Base-by-base conservation (phyloP, 352 stramenopile species). In the Phytophthora litchii region DNA sequence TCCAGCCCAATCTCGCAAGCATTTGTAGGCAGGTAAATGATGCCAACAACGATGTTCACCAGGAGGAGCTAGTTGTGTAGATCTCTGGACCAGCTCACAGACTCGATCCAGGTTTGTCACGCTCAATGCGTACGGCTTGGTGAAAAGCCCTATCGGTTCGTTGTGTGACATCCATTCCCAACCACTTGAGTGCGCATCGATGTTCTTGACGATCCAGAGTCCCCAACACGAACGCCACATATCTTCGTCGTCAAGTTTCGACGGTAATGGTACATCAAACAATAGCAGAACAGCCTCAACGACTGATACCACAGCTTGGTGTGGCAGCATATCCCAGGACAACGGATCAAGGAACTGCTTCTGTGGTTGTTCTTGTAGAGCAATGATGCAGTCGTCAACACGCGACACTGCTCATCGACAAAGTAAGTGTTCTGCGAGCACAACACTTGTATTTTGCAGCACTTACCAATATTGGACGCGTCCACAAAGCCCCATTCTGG, bases 181-280 rank as follows among this genome's bases (percentile, higher is more conserved):
- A 7, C 79, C 78, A 25, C 68, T 53, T 2, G 72, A 72, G 58
- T 91, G 81, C 14, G 78, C 48, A 12, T 91, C 78, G 44, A 91
- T 82, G 60, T 91, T 91, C 62, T 89, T 91, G 54, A 89, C 77
- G 16, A 91, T 82, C 81, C 81, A 91, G 0, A 87, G 61, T 8
- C 65, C 77, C 81, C 81, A 91, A 56, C 70, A 65, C 0, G 50
- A 59, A 11, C 58, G 50, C 81, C 81, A 91, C 19, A 79, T 55
- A 1, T 65, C 66, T 25, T 80, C 72, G 14, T 76, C 59, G 16
- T 70, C 29, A 13, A 58, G 42, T 3, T 48, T 20, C 3, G 32
- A 12, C 17, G 48, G 37, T 20, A 62, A 25, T 11, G 53, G 50
- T 9, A 91, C 61, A 16, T 80, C 72, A 41, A 89, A 91, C 3